phyloP scores from a whole-genome alignment of 2,329 filamentous ascomycete genomes.

The Fusarium musae region DNA sequence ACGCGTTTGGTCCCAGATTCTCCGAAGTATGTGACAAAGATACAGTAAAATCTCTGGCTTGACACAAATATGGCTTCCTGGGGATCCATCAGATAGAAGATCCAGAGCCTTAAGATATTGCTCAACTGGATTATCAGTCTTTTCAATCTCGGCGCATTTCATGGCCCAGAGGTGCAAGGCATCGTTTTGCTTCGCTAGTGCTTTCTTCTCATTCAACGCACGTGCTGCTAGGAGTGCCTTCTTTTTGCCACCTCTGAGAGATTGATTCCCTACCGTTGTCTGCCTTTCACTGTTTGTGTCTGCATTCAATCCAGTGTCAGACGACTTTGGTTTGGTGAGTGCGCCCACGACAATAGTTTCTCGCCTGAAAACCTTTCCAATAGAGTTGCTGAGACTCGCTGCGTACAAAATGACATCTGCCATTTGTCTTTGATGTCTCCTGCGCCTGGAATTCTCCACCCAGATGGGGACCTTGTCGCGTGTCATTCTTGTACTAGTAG shows the following conservation, averaged over 20 bases:
- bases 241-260: background rate
- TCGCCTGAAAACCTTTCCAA: background rate
- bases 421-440: background rate
- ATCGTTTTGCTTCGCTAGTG: background rate
- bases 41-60: conserved; percentile 13
- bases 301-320: background rate
- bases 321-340: background rate
- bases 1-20: background rate
- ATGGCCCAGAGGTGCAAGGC: background rate
- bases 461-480: background rate
- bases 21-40: background rate
- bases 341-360: background rate
- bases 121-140: background rate
- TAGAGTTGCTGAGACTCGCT: background rate
- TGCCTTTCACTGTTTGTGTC: background rate
- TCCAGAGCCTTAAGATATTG: conserved; percentile 36
- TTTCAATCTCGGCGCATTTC: background rate
- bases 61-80: background rate
- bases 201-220: background rate
- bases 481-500: background rate
- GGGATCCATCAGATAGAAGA: conserved; percentile 51
- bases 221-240: background rate
- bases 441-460: background rate
- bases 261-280: background rate
- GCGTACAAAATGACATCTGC: background rate